These are phyloP conservation scores for Fusarium sp. DNA, from an alignment of 2,329 filamentous ascomycete species.

Conservation along the genomic window DNA sequence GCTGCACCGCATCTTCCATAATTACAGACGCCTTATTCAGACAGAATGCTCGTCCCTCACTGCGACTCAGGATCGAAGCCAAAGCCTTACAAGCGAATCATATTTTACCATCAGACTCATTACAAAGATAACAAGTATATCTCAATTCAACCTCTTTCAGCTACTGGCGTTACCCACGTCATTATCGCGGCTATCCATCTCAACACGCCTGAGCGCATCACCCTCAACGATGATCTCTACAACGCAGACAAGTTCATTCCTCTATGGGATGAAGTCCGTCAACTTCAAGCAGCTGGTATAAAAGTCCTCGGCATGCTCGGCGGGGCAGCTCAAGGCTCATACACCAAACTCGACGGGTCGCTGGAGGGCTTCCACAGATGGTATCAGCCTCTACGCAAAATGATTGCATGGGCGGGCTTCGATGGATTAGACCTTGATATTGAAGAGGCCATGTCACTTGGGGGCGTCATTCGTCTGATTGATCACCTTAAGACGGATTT, in stretches of 20 bases:
- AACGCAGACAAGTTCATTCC: conserved; percentile 72
- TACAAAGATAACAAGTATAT: conserved; percentile 56
- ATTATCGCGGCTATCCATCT: conserved; percentile 87
- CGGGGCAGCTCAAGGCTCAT: conserved; percentile 82
- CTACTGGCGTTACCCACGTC: conserved; percentile 74
- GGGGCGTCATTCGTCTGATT: conserved; percentile 73
- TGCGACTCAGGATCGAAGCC: neutral
- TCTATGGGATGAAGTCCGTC: conserved; percentile 79
- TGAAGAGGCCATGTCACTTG: conserved; percentile 78
- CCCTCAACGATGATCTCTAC: conserved; percentile 81
- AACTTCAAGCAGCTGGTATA: conserved; percentile 78
- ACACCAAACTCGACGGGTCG: conserved; percentile 65
- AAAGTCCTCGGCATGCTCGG: conserved; percentile 88
- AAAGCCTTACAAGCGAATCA: conserved; percentile 52
- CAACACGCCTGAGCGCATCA: conserved; percentile 74
- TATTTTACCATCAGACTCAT: conserved; percentile 65
- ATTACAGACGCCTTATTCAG: neutral
- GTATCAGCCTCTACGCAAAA: conserved; percentile 74
- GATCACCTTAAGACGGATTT: conserved; percentile 76
- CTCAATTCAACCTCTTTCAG: conserved; percentile 61
- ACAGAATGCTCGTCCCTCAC: conserved; percentile 23
- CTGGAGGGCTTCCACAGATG: conserved; percentile 76
- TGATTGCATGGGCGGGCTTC: conserved; percentile 70
- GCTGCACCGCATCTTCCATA: conserved; percentile 10
- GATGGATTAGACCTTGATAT: conserved; percentile 81